Evolutionary conservation across 257 asterid genomes (phyloP).

Genomic region (Nicotiana otophora): DNA sequence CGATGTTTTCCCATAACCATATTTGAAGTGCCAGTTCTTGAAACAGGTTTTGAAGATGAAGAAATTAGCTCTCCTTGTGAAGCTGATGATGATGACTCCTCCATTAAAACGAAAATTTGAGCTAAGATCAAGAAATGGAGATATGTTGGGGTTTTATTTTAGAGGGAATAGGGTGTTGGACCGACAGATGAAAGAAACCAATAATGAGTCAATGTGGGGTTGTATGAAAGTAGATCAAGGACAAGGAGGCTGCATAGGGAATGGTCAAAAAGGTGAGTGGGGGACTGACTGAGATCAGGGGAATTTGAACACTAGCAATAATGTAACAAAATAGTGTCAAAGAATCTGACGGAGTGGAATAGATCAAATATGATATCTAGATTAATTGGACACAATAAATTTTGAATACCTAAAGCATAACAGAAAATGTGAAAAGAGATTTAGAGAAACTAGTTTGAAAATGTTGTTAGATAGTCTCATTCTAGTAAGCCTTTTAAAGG

Average conservation of each 20-base stretch:
- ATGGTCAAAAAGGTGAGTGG: neutral
- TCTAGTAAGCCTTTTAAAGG: too few species aligned
- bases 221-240: neutral
- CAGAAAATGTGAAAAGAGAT: too few species aligned
- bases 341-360: too few species aligned
- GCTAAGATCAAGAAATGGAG: neutral
- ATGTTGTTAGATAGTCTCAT: too few species aligned
- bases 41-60: neutral
- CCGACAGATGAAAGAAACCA: neutral
- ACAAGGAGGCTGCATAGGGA: neutral
- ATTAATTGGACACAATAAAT: too few species aligned
- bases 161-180: neutral
- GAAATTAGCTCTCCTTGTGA: neutral
- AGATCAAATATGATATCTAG: too few species aligned
- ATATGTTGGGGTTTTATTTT: too few species aligned
- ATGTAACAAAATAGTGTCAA: too few species aligned
- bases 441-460: too few species aligned
- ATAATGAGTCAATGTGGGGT: neutral
- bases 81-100: neutral
- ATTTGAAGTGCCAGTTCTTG: neutral
- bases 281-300: neutral
- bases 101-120: neutral
- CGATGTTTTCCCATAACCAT: conserved; percentile 51
- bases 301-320: too few species aligned
- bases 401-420: too few species aligned